Evolutionary conservation across 495 filamentous ascomycete species (phyloP).

Genomic region (Glarea lozoyensis): DNA sequence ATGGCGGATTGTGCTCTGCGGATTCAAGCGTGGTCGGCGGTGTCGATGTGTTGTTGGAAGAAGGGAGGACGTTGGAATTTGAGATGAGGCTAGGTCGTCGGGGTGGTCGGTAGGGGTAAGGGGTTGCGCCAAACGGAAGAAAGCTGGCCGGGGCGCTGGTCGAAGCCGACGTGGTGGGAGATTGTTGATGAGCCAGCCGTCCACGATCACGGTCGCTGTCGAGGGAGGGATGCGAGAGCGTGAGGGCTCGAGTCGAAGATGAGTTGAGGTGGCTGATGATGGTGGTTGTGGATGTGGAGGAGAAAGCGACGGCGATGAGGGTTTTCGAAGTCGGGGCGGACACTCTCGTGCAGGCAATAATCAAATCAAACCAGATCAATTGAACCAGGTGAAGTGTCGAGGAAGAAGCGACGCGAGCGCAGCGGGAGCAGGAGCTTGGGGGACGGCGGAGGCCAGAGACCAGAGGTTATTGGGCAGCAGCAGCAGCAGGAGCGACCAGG

Average conservation of each 20-base stretch:
- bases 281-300: too few species aligned
- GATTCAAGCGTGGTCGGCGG: constrained; percentile 5
- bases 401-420: too few species aligned
- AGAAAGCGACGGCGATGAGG: too few species aligned
- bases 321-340: too few species aligned
- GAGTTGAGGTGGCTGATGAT: constrained; percentile 18
- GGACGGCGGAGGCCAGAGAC: too few species aligned
- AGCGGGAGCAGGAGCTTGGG: too few species aligned
- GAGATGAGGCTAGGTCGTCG: constrained; percentile 15
- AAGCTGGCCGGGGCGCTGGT: constrained; percentile 12
- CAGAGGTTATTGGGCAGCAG: too few species aligned
- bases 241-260: constrained; percentile 12
- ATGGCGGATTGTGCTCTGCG: constrained; percentile 5
- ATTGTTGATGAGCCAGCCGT: neutral
- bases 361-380: too few species aligned
- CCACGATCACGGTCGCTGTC: neutral
- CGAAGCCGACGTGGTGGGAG: too few species aligned
- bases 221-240: constrained; percentile 14
- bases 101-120: neutral
- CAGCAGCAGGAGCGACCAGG: too few species aligned
- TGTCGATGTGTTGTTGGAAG: constrained; percentile 12
- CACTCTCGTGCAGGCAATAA: too few species aligned
- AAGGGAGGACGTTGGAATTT: constrained; percentile 4
- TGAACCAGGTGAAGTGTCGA: too few species aligned
- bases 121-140: constrained; percentile 17